Conservation (phyloP, 495 filamentous ascomycete species). For the Penicillium coffeae region DNA sequence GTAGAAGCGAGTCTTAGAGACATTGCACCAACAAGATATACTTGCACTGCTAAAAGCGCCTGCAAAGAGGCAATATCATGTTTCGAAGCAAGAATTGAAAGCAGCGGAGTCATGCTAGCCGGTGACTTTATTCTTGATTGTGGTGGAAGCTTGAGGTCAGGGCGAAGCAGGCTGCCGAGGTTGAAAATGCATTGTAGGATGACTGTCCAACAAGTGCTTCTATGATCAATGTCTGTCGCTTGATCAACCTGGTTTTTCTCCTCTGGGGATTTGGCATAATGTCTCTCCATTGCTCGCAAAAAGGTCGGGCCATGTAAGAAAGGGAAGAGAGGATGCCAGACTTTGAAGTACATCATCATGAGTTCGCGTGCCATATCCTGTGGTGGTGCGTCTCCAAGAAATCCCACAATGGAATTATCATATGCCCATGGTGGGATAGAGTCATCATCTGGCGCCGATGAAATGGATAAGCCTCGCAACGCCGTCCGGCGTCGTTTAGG, state of each 20-base stretch:
- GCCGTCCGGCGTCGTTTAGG: constrained; percentile 17
- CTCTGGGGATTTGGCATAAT: constrained; percentile 24
- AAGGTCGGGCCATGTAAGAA: constrained; percentile 50
- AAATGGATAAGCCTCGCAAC: background rate
- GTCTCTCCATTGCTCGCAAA: constrained; percentile 41
- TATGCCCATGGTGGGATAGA: constrained; percentile 28
- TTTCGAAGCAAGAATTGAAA: constrained; percentile 25
- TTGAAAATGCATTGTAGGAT: constrained; percentile 41
- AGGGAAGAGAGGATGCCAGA: constrained; percentile 49
- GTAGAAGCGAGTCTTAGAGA: constrained; percentile 37
- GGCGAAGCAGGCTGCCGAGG: constrained; percentile 27
- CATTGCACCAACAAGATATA: constrained; percentile 40
- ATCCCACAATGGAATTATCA: constrained; percentile 24
- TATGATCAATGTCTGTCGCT: constrained; percentile 12
- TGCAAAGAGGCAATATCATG: constrained; percentile 38
- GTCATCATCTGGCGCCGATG: background rate
- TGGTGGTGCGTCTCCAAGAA: constrained; percentile 29
- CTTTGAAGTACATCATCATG: constrained; percentile 43
- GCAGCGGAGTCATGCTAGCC: constrained; percentile 24
- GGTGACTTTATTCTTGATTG: constrained; percentile 28
- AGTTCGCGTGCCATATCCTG: constrained; percentile 25
- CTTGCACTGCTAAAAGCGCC: constrained; percentile 33
- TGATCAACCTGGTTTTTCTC: background rate
- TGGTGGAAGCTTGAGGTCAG: constrained; percentile 21
- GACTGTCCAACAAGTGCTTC: constrained; percentile 34